Base-by-base conservation (phyloP, 306 rosid genomes). In the Trifolium pratense region DNA sequence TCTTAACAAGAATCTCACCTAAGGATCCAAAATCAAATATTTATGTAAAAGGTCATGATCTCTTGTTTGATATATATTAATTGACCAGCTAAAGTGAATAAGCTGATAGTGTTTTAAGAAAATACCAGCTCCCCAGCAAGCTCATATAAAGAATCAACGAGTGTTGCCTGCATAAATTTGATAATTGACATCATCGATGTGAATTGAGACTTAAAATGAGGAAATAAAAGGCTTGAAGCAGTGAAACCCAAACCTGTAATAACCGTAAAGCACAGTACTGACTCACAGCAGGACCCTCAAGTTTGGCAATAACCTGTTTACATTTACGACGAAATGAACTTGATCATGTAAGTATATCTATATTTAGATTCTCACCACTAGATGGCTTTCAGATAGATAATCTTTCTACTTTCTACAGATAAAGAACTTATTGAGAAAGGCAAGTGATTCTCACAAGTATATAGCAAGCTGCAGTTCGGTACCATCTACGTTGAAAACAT, bases 401-500 rank as follows among this genome's bases (percentile, higher is more conserved):
- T 32, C 17, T 29, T 56, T 43, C 76, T 46, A 20, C 59, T 16
- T 37, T 48, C 80, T 34, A 20, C 56, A 46, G 5, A 62, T 43
- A 70, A 66, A 65, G 53, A 20, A 57, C 21, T 53, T 26, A 74
- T 76, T 45, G 66, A 43, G 56, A 66, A 42, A 51, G 81, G 65
- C 3, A 36, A 51, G 43, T 75, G 65, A 51, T 70, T 76, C 92
- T 94, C 88, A 91, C 97, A 42, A 94, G 97, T 85, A 94, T 94
- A 83, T 89, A 94, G 77, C 99, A 91, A 74, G 99, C 99, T 64
- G 91, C 99, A 76, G 99, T 91, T 25, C 97, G 90, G 71, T 88
- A 94, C 97, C 99, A 94, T 87, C 99, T 91, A 46, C 89, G 90
- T 79, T 94, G 97, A 86, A 94, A 91, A 87, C 99, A 94, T 82